Percentiles rank a stretch among this genome's conserved stretches.
These are phyloP conservation scores for Epichloe amarillans DNA, from an alignment of 2,329 filamentous ascomycete genomes.

Conservation along the genomic window DNA sequence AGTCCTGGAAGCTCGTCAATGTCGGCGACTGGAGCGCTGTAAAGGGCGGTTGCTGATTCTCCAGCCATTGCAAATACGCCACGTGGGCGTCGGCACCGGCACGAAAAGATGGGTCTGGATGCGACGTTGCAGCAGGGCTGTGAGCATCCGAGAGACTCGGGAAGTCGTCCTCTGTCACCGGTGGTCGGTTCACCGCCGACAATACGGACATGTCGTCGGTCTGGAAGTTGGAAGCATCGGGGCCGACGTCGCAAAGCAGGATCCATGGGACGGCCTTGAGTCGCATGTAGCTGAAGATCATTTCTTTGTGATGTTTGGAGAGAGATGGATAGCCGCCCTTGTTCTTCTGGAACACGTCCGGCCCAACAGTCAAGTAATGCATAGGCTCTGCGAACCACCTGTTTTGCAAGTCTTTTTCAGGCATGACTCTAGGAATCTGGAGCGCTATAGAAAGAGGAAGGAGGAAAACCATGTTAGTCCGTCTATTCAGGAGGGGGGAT, in stretches of 20 bases:
- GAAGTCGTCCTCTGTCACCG: conserved; percentile 38
- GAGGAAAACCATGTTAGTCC: background rate
- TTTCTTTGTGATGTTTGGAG: conserved; percentile 43
- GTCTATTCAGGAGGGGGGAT: too few relatives aligned
- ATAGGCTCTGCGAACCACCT: conserved; percentile 59
- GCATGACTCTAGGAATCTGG: conserved; percentile 43
- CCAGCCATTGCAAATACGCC: conserved; percentile 72
- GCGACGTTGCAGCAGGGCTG: conserved; percentile 10
- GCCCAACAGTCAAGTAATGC: conserved; percentile 43
- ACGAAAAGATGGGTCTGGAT: conserved; percentile 17
- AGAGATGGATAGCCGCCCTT: conserved; percentile 48
- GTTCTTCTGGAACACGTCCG: conserved; percentile 45
- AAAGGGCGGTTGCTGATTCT: conserved; percentile 61
- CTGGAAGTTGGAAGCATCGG: conserved; percentile 24
- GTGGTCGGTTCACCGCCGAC: conserved; percentile 16
- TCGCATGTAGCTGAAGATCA: conserved; percentile 51
- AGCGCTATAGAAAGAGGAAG: conserved; percentile 27
- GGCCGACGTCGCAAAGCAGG: conserved; percentile 48
- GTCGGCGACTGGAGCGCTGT: conserved; percentile 36
- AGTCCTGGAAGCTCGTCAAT: conserved; percentile 65
- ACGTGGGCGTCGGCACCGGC: conserved; percentile 37
- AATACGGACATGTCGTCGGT: conserved; percentile 11
- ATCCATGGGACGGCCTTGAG: conserved; percentile 51
- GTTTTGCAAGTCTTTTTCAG: conserved; percentile 46
- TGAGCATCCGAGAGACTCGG: conserved; percentile 61